These are phyloP conservation scores for Penicillium sp. DNA, from an alignment of 2,329 filamentous ascomycete species.

Conservation along the genomic window DNA sequence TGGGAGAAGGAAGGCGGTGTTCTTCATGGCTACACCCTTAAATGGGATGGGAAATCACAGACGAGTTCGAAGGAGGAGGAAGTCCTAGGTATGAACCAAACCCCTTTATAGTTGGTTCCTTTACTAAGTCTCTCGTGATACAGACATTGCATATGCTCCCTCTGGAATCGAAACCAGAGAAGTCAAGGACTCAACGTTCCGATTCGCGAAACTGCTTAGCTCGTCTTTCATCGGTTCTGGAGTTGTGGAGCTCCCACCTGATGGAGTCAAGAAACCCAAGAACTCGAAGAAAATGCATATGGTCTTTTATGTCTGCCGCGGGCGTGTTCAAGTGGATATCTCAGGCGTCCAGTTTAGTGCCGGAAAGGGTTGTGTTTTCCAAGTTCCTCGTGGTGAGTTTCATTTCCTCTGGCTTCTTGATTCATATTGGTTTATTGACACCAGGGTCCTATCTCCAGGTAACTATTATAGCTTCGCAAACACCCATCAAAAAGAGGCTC, in stretches of 20 bases:
- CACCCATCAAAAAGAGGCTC: conserved; percentile 60
- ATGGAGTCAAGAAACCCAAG: conserved; percentile 76
- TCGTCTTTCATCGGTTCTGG: conserved; percentile 81
- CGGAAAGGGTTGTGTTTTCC: conserved; percentile 79
- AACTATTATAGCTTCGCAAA: conserved; percentile 92
- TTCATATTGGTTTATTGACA: conserved; percentile 1
- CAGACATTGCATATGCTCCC: conserved; percentile 54
- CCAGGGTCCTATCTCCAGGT: conserved; percentile 46
- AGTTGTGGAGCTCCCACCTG: conserved; percentile 76
- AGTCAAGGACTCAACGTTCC: conserved; percentile 61
- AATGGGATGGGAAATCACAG: conserved; percentile 37
- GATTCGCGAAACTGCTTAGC: conserved; percentile 78
- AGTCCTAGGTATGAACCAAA: conserved; percentile 28
- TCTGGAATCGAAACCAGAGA: conserved; percentile 50
- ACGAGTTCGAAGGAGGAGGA: conserved; percentile 34
- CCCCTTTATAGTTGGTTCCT: neutral
- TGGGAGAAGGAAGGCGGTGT: conserved; percentile 41
- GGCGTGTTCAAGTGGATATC: conserved; percentile 68
- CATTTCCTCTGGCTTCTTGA: neutral
- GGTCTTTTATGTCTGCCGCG: conserved; percentile 82
- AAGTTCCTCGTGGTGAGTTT: conserved; percentile 80
- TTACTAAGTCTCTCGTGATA: conserved; percentile 3
- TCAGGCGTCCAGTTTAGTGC: conserved; percentile 59
- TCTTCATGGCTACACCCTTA: conserved; percentile 37
- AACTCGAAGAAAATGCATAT: conserved; percentile 95